phyloP scores from a whole-genome alignment of 1,284 basidiomycete genomes.

The Pseudozyma thailandica region DNA sequence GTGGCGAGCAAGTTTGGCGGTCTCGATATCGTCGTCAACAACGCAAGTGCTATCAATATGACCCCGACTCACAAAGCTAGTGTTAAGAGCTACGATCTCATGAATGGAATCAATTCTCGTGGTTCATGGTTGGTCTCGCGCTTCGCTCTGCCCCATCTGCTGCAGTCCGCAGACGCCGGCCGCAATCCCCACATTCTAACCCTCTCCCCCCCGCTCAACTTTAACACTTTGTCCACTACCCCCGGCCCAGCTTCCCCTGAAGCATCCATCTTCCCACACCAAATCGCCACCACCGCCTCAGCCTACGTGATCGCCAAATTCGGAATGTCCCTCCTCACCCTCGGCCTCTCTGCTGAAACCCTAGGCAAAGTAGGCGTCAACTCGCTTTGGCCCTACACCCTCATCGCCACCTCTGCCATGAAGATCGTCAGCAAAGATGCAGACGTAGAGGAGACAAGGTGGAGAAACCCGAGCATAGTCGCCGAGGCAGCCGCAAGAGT shows the following conservation, averaged over 20 bases:
- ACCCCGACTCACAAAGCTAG: constrained; percentile 41
- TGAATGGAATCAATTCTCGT: constrained; percentile 61
- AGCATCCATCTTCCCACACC: constrained; percentile 34
- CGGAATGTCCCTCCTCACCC: constrained; percentile 63
- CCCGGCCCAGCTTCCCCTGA: constrained; percentile 29
- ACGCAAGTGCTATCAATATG: constrained; percentile 65
- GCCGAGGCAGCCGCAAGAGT: constrained; percentile 61
- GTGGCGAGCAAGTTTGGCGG: constrained; percentile 56
- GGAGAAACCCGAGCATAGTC: constrained; percentile 60
- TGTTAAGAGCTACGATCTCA: constrained; percentile 55
- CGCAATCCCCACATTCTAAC: constrained; percentile 67
- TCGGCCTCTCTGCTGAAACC: constrained; percentile 61
- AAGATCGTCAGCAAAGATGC: constrained; percentile 56
- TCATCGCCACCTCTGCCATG: constrained; percentile 61
- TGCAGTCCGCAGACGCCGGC: constrained; percentile 22
- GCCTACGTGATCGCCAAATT: constrained; percentile 66
- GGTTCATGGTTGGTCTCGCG: constrained; percentile 63
- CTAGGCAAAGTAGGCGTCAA: constrained; percentile 56
- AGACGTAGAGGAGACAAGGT: constrained; percentile 41
- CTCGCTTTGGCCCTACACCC: constrained; percentile 58
- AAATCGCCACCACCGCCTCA: constrained; percentile 38
- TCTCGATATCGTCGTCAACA: constrained; percentile 67
- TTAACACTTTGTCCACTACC: constrained; percentile 44
- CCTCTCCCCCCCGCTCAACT: constrained; percentile 59
- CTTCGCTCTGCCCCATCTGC: constrained; percentile 63